Base-by-base conservation (phyloP, 306 rosid genomes). In the Fragaria vesca region DNA sequence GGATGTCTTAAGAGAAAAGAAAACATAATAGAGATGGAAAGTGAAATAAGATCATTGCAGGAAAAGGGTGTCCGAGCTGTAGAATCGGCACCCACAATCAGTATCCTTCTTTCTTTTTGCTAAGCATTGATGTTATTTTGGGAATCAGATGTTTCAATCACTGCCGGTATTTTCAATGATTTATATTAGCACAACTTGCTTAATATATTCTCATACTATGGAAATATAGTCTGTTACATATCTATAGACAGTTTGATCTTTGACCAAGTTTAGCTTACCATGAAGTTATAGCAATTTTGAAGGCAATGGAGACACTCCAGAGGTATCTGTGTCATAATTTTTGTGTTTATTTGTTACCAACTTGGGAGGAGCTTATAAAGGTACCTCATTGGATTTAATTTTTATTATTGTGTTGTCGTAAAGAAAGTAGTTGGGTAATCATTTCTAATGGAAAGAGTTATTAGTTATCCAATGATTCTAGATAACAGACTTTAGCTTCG, bases 341-440 rank as follows among this genome's bases (percentile, higher is more conserved):
- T 48, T 90, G 97, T 70, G 82, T 90, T 82, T 79, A 54, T 82
- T 83, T 92, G 87, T 79, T 92, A 90, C 93, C 87, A 88, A 94
- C 97, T 80, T 83, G 95, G 67, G 97, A 94, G 78, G 85, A 87
- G 81, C 85, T 94, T 81, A 76, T 94, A 76, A 88, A 89, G 95
- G 97, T 92, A 76, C 61, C 66, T 69, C 52, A 77, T 74, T 78
- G 74, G 48, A 43, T 62, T 67, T 61, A 16, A 65, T 40, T 78
- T 81, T 65, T 55, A n/a, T 72, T 70, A 30, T 76, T 46, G 24
- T 71, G 11, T 60, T 70, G 13, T 72, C 4, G 21, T 51, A 32
- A 51, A 51, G 47, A 18, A 72, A 51, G 46, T 51, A 11, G 30
- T 32, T 38, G 13, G 8, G 75, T 47, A 48, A 52, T 28, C 42